These are phyloP conservation scores for Cladophialophora yegresii DNA, from an alignment of 2,329 filamentous ascomycete species.

Conservation along the genomic window DNA sequence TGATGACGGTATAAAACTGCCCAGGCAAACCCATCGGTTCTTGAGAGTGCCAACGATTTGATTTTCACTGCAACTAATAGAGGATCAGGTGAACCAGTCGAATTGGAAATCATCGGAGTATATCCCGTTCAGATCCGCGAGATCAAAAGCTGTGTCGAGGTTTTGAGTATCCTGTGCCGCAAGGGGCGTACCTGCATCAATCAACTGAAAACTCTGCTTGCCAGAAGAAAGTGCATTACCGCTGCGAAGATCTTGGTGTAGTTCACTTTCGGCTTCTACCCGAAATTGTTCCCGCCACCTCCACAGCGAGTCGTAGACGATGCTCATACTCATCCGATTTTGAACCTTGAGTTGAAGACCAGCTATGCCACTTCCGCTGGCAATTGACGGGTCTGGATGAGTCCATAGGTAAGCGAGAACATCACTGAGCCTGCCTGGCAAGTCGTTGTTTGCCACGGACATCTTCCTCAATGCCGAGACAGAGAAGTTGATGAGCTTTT, in stretches of 20 bases:
- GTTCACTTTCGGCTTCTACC: constrained; percentile 1
- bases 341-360: constrained; percentile 62
- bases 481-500: constrained; percentile 59
- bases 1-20: no score
- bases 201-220: background rate
- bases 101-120: constrained; percentile 9
- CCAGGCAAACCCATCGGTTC: no score
- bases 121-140: constrained; percentile 7
- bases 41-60: no score
- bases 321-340: constrained; percentile 66
- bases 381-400: constrained; percentile 16
- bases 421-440: constrained; percentile 64
- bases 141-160: constrained; percentile 3
- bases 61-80: no score
- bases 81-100: constrained; percentile 38
- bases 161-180: background rate
- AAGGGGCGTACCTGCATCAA: background rate
- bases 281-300: constrained; percentile 66
- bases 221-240: background rate
- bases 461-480: constrained; percentile 61
- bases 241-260: background rate
- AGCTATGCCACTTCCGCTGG: constrained; percentile 19
- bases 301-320: constrained; percentile 68
- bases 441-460: constrained; percentile 63
- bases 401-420: constrained; percentile 66